Percentiles rank a stretch among this genome's conserved stretches.
Conservation (phyloP, 805 yeast genomes). For the Zygosaccharomyces bisporus region DNA sequence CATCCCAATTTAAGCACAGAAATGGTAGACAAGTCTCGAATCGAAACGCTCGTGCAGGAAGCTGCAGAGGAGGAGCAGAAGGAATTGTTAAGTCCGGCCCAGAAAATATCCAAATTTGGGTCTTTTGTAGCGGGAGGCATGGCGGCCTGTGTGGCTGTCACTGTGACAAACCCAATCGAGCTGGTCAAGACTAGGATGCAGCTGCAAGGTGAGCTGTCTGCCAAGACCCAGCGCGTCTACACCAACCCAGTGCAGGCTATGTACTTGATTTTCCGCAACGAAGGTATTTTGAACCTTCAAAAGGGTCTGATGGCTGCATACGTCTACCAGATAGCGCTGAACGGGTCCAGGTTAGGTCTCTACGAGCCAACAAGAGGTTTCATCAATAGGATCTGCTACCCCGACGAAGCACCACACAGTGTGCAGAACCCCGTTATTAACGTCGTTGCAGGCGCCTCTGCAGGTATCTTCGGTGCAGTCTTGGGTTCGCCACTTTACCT, state of each 20-base stretch:
- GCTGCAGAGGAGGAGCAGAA: slow-evolving; percentile 3
- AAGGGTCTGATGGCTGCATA: slow-evolving; percentile 89
- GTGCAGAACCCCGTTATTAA: slow-evolving; percentile 56
- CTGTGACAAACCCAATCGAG: slow-evolving; percentile 94
- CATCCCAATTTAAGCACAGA: background rate
- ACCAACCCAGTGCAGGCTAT: slow-evolving; percentile 86
- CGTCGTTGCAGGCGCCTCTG: slow-evolving; percentile 71
- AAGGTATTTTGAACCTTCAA: slow-evolving; percentile 85
- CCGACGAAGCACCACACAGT: slow-evolving; percentile 46
- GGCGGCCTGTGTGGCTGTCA: slow-evolving; percentile 98
- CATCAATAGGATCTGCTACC: slow-evolving; percentile 53
- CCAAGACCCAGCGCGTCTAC: slow-evolving; percentile 53
- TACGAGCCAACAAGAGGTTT: slow-evolving; percentile 80
- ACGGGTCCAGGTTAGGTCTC: slow-evolving; percentile 91
- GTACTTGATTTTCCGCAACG: slow-evolving; percentile 63
- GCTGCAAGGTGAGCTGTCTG: slow-evolving; percentile 84
- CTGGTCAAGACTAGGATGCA: slow-evolving; percentile 95
- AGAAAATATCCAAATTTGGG: slow-evolving; percentile 60
- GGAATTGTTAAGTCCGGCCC: slow-evolving; percentile 45
- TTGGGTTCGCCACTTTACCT: slow-evolving; percentile 89
- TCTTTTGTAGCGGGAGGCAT: slow-evolving; percentile 88
- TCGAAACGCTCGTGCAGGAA: background rate
- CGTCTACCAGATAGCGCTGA: slow-evolving; percentile 82
- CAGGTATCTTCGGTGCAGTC: slow-evolving; percentile 88
- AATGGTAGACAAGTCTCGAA: background rate